Conservation (phyloP, 768 basidiomycete genomes). For the Boletus huronensis region DNA sequence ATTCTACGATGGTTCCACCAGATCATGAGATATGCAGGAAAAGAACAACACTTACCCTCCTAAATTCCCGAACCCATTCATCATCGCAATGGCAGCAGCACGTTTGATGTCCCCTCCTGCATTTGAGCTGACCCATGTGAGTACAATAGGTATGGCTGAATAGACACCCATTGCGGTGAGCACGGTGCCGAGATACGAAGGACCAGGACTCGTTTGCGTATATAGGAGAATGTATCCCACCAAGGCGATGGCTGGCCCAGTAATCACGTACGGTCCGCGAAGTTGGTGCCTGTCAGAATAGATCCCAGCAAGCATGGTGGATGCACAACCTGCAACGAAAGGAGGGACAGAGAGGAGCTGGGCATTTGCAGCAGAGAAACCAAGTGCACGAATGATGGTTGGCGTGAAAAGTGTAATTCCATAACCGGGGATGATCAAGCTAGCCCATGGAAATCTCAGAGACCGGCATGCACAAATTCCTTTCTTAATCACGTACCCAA, state of each 20-base stretch:
- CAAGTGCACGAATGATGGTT: constrained; percentile 37
- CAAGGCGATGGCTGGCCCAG: constrained; percentile 36
- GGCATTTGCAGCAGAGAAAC: constrained; percentile 47
- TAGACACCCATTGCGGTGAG: constrained; percentile 49
- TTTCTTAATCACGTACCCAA: constrained; percentile 31
- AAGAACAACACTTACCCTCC: constrained; percentile 41
- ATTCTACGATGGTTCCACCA: constrained; percentile 25
- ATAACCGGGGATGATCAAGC: not conserved
- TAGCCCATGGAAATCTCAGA: not conserved
- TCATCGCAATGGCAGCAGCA: constrained; percentile 47
- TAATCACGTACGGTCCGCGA: constrained; percentile 49
- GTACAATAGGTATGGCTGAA: constrained; percentile 39
- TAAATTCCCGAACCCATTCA: constrained; percentile 53
- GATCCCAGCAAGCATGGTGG: constrained; percentile 37
- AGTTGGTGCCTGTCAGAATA: constrained; percentile 40
- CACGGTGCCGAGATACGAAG: constrained; percentile 42
- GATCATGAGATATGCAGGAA: not conserved
- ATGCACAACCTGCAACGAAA: constrained; percentile 40
- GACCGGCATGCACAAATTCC: too few relatives aligned
- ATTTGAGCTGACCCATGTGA: constrained; percentile 54
- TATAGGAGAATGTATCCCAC: constrained; percentile 49
- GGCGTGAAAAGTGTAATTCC: not conserved
- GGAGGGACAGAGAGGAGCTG: constrained; percentile 48
- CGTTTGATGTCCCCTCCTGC: constrained; percentile 53
- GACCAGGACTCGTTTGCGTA: constrained; percentile 16